Conservation (phyloP, 352 stramenopile species). For the Halophytophthora polymorphica region DNA sequence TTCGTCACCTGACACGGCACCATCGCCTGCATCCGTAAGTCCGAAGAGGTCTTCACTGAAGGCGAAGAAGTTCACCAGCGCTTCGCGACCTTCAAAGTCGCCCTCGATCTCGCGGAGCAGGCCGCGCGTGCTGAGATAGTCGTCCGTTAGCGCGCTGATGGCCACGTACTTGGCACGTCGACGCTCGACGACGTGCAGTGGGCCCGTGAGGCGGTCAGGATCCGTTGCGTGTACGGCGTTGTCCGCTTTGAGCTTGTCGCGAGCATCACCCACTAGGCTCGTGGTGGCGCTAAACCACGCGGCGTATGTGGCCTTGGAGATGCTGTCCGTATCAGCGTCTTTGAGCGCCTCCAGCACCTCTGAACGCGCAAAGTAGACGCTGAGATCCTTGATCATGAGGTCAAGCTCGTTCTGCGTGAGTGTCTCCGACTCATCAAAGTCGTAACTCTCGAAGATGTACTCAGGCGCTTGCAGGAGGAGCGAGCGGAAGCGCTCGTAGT, state of each 20-base stretch:
- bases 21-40: conserved; percentile 30
- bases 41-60: conserved; percentile 74
- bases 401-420: conserved; percentile 63
- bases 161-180: conserved; percentile 93
- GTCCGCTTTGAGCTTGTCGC: conserved; percentile 81
- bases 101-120: conserved; percentile 71
- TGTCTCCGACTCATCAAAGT: conserved; percentile 58
- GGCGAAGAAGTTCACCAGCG: conserved; percentile 66
- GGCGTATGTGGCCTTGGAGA: conserved; percentile 47
- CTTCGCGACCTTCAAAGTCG: conserved; percentile 76
- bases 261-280: conserved; percentile 50
- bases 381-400: conserved; percentile 67
- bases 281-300: conserved; percentile 60
- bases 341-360: conserved; percentile 39
- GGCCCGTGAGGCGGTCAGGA: conserved; percentile 90
- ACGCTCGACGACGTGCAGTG: conserved; percentile 82
- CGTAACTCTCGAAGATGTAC: conserved; percentile 73
- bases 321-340: conserved; percentile 29
- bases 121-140: conserved; percentile 86
- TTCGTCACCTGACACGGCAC: conserved; percentile 21
- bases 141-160: conserved; percentile 86
- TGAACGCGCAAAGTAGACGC: conserved; percentile 37
- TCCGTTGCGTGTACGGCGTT: conserved; percentile 92
- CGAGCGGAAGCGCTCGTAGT: conserved; percentile 61
- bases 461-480: conserved; percentile 37